Evolutionary conservation across 352 stramenopile species (phyloP).

Genomic region (Phytophthora fragariaefolia): DNA sequence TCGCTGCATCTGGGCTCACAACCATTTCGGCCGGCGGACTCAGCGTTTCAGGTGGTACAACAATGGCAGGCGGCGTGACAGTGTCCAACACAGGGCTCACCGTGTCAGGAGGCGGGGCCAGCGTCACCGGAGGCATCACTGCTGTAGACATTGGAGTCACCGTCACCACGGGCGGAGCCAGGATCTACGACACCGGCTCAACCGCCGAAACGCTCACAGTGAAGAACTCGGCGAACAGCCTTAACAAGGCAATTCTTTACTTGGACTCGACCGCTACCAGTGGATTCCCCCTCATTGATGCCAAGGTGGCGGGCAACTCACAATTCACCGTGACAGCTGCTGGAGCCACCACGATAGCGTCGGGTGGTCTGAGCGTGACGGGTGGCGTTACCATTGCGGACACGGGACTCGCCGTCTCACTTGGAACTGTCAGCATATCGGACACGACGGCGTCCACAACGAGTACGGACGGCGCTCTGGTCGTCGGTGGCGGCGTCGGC

Average conservation of each 20-base stretch:
- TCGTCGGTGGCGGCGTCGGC: conserved; percentile 48
- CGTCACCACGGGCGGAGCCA: conserved; percentile 10
- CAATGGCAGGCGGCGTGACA: neutral
- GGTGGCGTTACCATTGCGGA: conserved; percentile 36
- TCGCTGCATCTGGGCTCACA: conserved; percentile 41
- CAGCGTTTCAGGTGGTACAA: conserved; percentile 35
- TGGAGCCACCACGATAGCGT: conserved; percentile 22
- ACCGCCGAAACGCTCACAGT: conserved; percentile 6
- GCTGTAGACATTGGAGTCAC: conserved; percentile 17
- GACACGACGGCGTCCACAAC: conserved; percentile 26
- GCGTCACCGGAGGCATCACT: conserved; percentile 4
- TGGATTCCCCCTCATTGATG: conserved; percentile 4
- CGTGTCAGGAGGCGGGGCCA: conserved; percentile 12
- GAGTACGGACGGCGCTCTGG: conserved; percentile 39
- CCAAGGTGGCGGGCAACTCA: conserved; percentile 1
- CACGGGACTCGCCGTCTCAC: conserved; percentile 27
- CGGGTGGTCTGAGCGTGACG: conserved; percentile 20
- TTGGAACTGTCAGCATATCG: conserved; percentile 26
- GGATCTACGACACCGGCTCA: neutral
- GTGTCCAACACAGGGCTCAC: neutral
- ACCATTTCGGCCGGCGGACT: conserved; percentile 31
- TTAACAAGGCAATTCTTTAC: neutral
- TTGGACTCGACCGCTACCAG: neutral
- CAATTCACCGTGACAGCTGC: neutral
- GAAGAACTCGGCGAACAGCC: neutral